Evolutionary conservation across 2,329 filamentous ascomycete genomes (phyloP).

Genomic region (Cladosporium austrohemisphaericum): DNA sequence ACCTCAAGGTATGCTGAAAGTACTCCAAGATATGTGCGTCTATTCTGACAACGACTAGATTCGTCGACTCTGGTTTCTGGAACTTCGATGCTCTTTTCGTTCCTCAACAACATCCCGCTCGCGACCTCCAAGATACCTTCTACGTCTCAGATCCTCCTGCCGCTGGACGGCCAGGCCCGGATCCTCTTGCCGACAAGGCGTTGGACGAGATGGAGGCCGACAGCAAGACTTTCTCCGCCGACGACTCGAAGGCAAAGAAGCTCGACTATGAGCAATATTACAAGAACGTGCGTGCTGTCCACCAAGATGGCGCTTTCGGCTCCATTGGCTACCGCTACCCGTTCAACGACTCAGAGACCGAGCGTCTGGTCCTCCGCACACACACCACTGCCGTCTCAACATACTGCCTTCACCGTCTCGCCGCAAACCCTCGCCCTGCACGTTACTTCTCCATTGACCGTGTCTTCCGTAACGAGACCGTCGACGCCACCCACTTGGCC

Average conservation of each 20-base stretch:
- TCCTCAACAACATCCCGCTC: conserved; percentile 93
- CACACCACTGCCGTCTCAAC: conserved; percentile 93
- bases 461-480: conserved; percentile 96
- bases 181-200: conserved; percentile 47
- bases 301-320: conserved; percentile 87
- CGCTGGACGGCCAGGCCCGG: conserved; percentile 64
- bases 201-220: conserved; percentile 49
- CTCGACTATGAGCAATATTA: conserved; percentile 80
- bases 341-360: conserved; percentile 82
- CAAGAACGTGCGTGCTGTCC: conserved; percentile 80
- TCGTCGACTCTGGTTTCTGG: conserved; percentile 97
- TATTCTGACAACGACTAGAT: conserved; percentile 47
- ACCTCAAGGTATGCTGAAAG: conserved; percentile 77
- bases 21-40: too few species aligned
- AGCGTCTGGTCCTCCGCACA: conserved; percentile 84
- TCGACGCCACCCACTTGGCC: conserved; percentile 92
- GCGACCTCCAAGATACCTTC: conserved; percentile 97
- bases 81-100: conserved; percentile 98
- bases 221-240: conserved; percentile 51
- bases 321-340: conserved; percentile 96
- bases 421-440: conserved; percentile 77
- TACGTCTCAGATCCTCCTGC: conserved; percentile 86
- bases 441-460: conserved; percentile 98
- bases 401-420: conserved; percentile 85
- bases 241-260: conserved; percentile 25